Percentiles rank a stretch among this genome's conserved stretches.
These are phyloP conservation scores for Eutrema yunnanense DNA, from an alignment of 345 rosid genomes.

Conservation along the genomic window DNA sequence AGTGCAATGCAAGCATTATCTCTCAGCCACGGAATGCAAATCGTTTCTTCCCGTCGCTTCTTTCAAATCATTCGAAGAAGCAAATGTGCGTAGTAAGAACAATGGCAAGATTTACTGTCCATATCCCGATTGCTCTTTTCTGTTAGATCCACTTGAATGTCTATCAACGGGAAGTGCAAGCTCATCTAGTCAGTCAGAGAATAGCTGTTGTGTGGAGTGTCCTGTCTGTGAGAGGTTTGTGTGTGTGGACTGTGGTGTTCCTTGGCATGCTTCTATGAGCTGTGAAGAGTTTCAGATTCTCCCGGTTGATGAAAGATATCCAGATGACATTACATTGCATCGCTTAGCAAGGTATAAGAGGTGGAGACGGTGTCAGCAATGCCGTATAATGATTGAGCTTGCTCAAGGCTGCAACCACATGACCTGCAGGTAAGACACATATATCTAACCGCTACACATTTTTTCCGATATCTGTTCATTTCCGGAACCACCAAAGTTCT, in stretches of 20 bases:
- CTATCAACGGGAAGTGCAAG: constrained; percentile 49
- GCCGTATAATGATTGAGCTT: constrained; percentile 90
- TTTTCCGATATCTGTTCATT: too few species aligned
- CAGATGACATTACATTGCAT: constrained; percentile 75
- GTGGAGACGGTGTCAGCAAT: constrained; percentile 92
- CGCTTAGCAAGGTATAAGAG: constrained; percentile 75
- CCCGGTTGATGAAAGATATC: constrained; percentile 79
- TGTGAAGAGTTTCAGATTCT: constrained; percentile 89
- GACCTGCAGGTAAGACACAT: constrained; percentile 70
- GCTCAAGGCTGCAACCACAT: constrained; percentile 92
- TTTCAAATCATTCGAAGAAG: constrained; percentile 64
- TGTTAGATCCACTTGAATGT: constrained; percentile 73
- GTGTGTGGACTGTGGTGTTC: constrained; percentile 85
- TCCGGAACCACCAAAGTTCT: neutral
- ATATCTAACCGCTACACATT: neutral
- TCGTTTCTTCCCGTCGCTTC: constrained; percentile 64
- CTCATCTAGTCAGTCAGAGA: constrained; percentile 72
- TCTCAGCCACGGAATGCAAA: constrained; percentile 59
- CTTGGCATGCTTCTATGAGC: constrained; percentile 85
- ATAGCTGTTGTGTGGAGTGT: constrained; percentile 64
- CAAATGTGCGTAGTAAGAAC: constrained; percentile 37
- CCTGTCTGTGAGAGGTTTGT: constrained; percentile 83
- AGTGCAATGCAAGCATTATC: constrained; percentile 66
- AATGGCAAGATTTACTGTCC: constrained; percentile 80
- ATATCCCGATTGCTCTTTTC: constrained; percentile 68